These are phyloP conservation scores for Solanum neorickii DNA, from an alignment of 257 asterid species.

Conservation along the genomic window DNA sequence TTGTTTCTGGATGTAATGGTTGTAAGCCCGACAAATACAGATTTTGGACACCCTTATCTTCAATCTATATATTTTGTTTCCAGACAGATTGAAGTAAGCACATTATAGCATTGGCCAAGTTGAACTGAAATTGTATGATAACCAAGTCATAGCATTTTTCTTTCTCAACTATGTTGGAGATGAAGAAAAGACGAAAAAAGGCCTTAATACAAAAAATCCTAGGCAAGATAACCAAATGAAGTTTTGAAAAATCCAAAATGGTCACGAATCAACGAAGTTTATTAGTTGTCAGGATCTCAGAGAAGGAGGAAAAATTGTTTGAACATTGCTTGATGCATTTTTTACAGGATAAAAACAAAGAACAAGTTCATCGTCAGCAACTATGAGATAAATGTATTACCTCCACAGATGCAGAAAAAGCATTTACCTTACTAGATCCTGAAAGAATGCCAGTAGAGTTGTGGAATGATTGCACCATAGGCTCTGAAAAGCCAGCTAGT, in stretches of 20 bases:
- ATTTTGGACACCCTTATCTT: neutral
- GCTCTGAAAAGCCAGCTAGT: neutral
- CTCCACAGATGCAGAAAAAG: neutral
- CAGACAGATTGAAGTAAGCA: neutral
- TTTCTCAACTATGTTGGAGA: neutral
- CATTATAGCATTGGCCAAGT: neutral
- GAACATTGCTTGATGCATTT: neutral
- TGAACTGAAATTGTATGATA: neutral
- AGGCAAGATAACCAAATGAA: neutral
- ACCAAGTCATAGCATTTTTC: neutral
- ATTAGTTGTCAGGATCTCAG: neutral
- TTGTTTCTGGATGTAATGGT: neutral
- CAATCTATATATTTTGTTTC: neutral
- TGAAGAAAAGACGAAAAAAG: neutral
- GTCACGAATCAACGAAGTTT: neutral
- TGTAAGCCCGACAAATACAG: neutral
- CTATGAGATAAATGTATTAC: neutral
- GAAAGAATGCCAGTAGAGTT: constrained; percentile 24
- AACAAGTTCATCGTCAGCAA: neutral
- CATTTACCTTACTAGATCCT: constrained; percentile 36
- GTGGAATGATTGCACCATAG: neutral
- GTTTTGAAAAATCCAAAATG: neutral
- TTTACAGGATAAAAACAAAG: neutral
- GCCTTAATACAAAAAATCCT: neutral
- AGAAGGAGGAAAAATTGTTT: neutral